Evolutionary conservation across 352 stramenopile genomes (phyloP), one percentile per base, ranked within the genome.

Genomic region (Globisporangium paroecandrum): DNA sequence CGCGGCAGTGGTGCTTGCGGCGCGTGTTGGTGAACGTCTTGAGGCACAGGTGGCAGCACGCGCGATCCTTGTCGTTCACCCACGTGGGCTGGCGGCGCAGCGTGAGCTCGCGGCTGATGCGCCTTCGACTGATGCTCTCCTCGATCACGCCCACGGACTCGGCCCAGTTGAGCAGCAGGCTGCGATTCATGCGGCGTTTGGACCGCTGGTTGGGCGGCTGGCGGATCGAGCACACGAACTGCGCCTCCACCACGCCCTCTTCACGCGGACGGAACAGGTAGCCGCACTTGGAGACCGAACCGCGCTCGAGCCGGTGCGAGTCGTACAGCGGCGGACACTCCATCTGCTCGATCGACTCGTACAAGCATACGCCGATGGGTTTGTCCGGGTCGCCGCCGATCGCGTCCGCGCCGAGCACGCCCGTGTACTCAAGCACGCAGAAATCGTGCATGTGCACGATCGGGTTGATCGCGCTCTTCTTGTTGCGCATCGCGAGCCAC

Each of bases 11-110:
- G 65, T 95, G 87, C 68, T 89, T 88, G 27, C 87, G 82, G 4
- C 87, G 72, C 58, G 85, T 92, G 72, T 84, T 91, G 29, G 82
- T 89, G 67, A 94, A 94, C 10, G 82, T 90, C 76, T 92, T 93
- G 22, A 94, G 74, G 51, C 87, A 94, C 54, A 94, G 68, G 59
- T 92, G 83, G 68, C 87, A 94, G 71, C 87, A 94, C 55, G 83
- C 79, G 58, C 87, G 85, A 66, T 94, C 87, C 62, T 89, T 87
- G 79, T 94, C 85, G 61, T 80, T 83, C 32, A 94, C 87, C 87
- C 87, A 94, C 63, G 79, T 89, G 65, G 86, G 86, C 58, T 82
- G 79, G 34, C 82, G 75, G 34, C 86, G 84, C 63, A 87, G 79
- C 25, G 81, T 92, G 32, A 94, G 73, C 66, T 93, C 84, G 27